A percentile compares a stretch with the other conserved stretches of the same genome.
Evolutionary conservation across 202 grass and related monocot genomes (phyloP).

Genomic region (Brachypodium distachyon): DNA sequence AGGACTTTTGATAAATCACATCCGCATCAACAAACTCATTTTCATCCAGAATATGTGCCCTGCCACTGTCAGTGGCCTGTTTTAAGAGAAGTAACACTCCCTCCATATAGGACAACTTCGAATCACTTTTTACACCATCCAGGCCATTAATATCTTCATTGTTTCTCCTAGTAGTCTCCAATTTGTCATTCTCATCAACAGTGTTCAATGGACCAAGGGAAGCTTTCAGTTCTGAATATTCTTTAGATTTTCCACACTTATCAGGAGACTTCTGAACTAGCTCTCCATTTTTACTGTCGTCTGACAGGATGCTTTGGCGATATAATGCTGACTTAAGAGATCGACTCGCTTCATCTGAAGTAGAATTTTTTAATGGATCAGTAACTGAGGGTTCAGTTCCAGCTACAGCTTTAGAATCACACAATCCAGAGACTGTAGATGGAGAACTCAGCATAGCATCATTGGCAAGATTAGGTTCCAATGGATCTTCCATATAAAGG

Average conservation of each 20-base stretch:
- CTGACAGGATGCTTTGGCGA: neutral
- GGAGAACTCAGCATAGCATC: neutral
- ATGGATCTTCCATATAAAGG: neutral
- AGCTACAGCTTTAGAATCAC: neutral
- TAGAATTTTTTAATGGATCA: slow-evolving; percentile 1
- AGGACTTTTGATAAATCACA: slow-evolving; percentile 50
- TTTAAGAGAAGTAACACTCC: slow-evolving; percentile 56
- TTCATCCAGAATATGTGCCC: slow-evolving; percentile 50
- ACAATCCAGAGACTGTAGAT: neutral
- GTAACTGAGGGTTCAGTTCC: slow-evolving; percentile 5
- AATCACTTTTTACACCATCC: neutral
- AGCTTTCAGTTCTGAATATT: slow-evolving; percentile 10
- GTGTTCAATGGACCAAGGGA: neutral
- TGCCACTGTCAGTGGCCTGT: slow-evolving; percentile 56
- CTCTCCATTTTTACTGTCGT: slow-evolving; percentile 11
- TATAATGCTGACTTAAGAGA: neutral
- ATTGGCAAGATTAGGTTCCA: neutral
- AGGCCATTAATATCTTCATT: neutral
- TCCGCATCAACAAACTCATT: slow-evolving; percentile 49
- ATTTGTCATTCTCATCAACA: neutral
- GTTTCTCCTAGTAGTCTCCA: neutral
- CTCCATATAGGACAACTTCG: slow-evolving; percentile 36
- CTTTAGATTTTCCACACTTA: neutral
- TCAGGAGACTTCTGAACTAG: neutral
- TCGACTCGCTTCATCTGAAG: slow-evolving; percentile 8